phyloP scores from a whole-genome alignment of 2,329 filamentous ascomycete genomes.

The Colletotrichum musicola region DNA sequence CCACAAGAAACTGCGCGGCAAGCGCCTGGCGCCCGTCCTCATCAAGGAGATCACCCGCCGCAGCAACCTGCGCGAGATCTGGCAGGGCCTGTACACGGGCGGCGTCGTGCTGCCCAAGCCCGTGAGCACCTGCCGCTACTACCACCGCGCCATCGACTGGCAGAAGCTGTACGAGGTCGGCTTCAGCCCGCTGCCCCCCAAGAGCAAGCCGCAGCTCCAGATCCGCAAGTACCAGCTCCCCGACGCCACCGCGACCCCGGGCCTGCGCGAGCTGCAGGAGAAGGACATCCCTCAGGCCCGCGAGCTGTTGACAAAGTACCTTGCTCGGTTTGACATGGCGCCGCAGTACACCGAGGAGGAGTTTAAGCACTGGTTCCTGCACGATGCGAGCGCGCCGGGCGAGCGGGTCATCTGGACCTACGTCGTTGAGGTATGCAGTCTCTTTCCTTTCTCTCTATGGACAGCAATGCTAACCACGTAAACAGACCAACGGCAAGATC shows the following conservation, averaged over 20 bases:
- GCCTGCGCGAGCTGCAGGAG: constrained; percentile 82
- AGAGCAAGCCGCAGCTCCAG: constrained; percentile 88
- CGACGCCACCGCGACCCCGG: constrained; percentile 76
- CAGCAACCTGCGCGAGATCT: constrained; percentile 88
- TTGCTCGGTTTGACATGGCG: constrained; percentile 84
- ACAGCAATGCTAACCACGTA: constrained; percentile 35
- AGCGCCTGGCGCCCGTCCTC: constrained; percentile 90
- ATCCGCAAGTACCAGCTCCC: constrained; percentile 88
- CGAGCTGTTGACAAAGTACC: constrained; percentile 80
- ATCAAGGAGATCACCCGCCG: constrained; percentile 98
- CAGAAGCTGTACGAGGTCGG: constrained; percentile 94
- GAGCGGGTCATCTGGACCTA: constrained; percentile 95
- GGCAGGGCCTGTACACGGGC: constrained; percentile 96
- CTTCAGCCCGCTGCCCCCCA: constrained; percentile 88
- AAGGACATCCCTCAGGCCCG: constrained; percentile 84
- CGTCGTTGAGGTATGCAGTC: constrained; percentile 77
- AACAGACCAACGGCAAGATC: constrained; percentile 75
- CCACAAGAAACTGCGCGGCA: constrained; percentile 96
- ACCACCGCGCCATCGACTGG: constrained; percentile 94
- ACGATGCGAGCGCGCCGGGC: constrained; percentile 71
- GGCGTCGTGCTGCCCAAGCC: constrained; percentile 92
- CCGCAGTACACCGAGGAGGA: constrained; percentile 86
- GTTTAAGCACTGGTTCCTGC: constrained; percentile 87
- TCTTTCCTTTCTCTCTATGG: background rate
- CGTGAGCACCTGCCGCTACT: constrained; percentile 94